These are phyloP conservation scores for Vitis labrusca DNA, from an alignment of 164 flowering plant species.

Conservation along the genomic window DNA sequence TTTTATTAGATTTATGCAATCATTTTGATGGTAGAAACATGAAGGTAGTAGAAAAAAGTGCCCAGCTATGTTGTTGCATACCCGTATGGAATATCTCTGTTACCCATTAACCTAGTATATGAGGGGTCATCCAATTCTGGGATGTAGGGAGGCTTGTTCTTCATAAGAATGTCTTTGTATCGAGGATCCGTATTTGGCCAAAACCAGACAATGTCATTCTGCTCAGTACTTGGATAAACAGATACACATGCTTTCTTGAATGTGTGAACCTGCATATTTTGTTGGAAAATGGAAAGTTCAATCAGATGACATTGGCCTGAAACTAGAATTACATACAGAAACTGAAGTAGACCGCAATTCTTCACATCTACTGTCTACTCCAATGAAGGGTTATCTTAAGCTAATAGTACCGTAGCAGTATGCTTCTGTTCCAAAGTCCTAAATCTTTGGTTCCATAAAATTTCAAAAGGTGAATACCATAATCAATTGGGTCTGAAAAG, in stretches of 20 bases:
- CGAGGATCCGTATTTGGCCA: slow-evolving; percentile 82
- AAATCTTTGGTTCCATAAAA: too few relatives aligned
- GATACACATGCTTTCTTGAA: slow-evolving; percentile 82
- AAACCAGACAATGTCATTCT: slow-evolving; percentile 88
- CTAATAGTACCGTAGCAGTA: too few relatives aligned
- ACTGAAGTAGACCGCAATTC: not conserved
- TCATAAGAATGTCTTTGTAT: slow-evolving; percentile 50
- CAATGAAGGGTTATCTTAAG: too few relatives aligned
- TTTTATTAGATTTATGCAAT: too few relatives aligned
- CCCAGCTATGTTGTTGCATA: slow-evolving; percentile 22
- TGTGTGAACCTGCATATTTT: slow-evolving; percentile 59
- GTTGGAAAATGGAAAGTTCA: not conserved
- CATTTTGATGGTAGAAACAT: too few relatives aligned
- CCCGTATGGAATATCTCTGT: slow-evolving; percentile 91
- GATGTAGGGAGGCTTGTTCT: slow-evolving; percentile 72
- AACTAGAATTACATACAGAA: not conserved
- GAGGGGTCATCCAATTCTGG: slow-evolving; percentile 91
- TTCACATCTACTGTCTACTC: too few relatives aligned
- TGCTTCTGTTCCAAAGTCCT: too few relatives aligned
- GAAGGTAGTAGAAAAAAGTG: not conserved
- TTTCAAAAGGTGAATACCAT: too few relatives aligned
- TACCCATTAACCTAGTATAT: slow-evolving; percentile 45
- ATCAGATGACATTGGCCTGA: not conserved
- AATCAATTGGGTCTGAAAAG: too few relatives aligned
- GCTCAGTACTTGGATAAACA: slow-evolving; percentile 78